phyloP scores from a whole-genome alignment of 2,329 filamentous ascomycete species.

The Nothopassalora personata region DNA sequence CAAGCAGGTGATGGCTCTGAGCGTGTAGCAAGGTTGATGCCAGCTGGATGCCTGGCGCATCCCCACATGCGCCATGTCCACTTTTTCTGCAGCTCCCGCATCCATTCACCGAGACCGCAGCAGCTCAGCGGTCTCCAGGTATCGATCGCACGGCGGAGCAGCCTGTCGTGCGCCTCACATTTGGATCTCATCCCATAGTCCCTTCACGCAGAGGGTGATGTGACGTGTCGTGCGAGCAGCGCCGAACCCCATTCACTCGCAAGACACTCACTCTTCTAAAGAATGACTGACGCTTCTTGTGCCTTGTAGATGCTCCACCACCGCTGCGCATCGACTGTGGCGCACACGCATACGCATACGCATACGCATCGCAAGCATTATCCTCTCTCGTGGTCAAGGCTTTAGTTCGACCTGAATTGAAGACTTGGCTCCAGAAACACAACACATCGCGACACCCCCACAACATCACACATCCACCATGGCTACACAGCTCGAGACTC shows the following conservation, averaged over 20 bases:
- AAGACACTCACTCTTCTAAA: background rate
- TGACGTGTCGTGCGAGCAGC: background rate
- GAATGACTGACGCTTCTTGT: background rate
- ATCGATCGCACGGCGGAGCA: background rate
- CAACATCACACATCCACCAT: constrained; percentile 5
- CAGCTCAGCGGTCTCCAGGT: background rate
- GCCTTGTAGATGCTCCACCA: background rate
- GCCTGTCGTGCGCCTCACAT: background rate
- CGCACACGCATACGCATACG: background rate
- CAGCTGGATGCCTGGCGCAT: background rate
- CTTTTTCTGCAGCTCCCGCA: background rate
- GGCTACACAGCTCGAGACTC: constrained; percentile 18
- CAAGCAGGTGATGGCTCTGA: background rate
- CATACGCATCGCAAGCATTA: background rate
- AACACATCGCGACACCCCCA: background rate
- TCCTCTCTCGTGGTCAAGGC: background rate
- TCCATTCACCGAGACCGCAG: background rate
- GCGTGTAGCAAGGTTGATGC: background rate
- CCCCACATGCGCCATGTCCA: background rate
- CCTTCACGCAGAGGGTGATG: background rate
- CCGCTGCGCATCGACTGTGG: constrained; percentile 9
- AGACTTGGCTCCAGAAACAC: background rate
- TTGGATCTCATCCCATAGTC: background rate
- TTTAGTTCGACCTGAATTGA: background rate
- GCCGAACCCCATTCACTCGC: background rate